Evolutionary conservation across 495 filamentous ascomycete genomes (phyloP).

Genomic region (Umbilicaria muhlenbergii): DNA sequence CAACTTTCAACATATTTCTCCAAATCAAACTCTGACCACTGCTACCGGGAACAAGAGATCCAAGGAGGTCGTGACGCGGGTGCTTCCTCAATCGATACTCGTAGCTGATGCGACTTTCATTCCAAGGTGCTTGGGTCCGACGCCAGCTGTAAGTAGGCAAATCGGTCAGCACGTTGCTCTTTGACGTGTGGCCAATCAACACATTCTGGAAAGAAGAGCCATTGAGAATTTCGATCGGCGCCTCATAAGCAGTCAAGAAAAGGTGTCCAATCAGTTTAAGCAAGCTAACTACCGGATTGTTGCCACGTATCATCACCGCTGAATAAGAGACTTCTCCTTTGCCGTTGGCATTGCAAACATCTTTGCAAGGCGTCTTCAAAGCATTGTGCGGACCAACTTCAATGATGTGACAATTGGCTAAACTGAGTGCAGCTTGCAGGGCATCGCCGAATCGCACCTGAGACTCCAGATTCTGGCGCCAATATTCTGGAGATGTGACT

Average conservation of each 20-base stretch:
- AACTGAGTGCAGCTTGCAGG: constrained; percentile 1
- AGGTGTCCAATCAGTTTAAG: constrained; percentile 15
- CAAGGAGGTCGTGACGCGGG: constrained; percentile 27
- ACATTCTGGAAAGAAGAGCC: neutral
- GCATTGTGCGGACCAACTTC: constrained; percentile 49
- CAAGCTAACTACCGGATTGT: constrained; percentile 13
- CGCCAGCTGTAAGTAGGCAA: constrained; percentile 29
- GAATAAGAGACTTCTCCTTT: constrained; percentile 8
- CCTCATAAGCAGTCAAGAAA: constrained; percentile 8
- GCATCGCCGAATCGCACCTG: constrained; percentile 19
- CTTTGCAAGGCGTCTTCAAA: constrained; percentile 15
- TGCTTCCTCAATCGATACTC: constrained; percentile 14
- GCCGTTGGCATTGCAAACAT: neutral
- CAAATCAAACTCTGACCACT: constrained; percentile 16
- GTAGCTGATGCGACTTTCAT: constrained; percentile 30
- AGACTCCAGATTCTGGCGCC: constrained; percentile 22
- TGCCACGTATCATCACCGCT: constrained; percentile 12
- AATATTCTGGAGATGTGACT: constrained; percentile 16
- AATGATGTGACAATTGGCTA: constrained; percentile 15
- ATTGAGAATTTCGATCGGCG: constrained; percentile 10
- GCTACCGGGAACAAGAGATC: constrained; percentile 14
- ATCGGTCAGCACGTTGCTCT: constrained; percentile 10
- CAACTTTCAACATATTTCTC: constrained; percentile 18
- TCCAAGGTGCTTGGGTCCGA: constrained; percentile 18
- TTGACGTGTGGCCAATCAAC: neutral